phyloP scores from a whole-genome alignment of 2,329 filamentous ascomycete species.

The Stachybotrys echinatus region DNA sequence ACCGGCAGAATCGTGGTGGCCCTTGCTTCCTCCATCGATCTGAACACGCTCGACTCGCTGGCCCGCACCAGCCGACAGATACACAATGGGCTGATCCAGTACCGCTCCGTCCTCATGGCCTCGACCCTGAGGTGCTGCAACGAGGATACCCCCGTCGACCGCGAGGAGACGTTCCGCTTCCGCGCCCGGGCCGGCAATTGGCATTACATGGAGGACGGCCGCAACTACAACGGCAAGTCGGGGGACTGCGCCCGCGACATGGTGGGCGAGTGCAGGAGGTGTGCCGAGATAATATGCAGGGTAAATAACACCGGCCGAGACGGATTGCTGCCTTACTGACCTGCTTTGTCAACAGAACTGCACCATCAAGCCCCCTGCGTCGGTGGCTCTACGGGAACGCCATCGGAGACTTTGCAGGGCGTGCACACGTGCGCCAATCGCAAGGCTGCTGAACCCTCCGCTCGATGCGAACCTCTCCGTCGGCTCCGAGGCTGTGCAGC shows the following conservation, averaged over 20 bases:
- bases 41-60: constrained; percentile 81
- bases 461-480: constrained; percentile 41
- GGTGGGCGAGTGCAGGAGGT: constrained; percentile 77
- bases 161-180: constrained; percentile 52
- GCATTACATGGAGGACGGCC: constrained; percentile 53
- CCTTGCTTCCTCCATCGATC: constrained; percentile 72
- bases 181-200: constrained; percentile 52
- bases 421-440: constrained; percentile 68
- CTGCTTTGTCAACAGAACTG: constrained; percentile 64
- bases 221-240: constrained; percentile 59
- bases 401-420: constrained; percentile 75
- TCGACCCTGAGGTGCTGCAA: constrained; percentile 77
- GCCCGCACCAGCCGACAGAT: constrained; percentile 78
- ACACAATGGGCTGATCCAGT: constrained; percentile 71
- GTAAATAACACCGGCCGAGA: constrained; percentile 47
- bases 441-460: constrained; percentile 41
- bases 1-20: constrained; percentile 66
- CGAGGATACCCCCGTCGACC: constrained; percentile 53
- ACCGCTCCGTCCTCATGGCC: constrained; percentile 65
- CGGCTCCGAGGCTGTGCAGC: constrained; percentile 51
- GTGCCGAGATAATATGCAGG: constrained; percentile 72
- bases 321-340: constrained; percentile 5
- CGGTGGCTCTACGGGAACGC: constrained; percentile 61
- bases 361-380: constrained; percentile 73
- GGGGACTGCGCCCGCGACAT: constrained; percentile 81